Percentiles rank a stretch among this genome's conserved stretches.
These are phyloP conservation scores for Remersonia thermophila DNA, from an alignment of 2,329 filamentous ascomycete species.

Conservation along the genomic window DNA sequence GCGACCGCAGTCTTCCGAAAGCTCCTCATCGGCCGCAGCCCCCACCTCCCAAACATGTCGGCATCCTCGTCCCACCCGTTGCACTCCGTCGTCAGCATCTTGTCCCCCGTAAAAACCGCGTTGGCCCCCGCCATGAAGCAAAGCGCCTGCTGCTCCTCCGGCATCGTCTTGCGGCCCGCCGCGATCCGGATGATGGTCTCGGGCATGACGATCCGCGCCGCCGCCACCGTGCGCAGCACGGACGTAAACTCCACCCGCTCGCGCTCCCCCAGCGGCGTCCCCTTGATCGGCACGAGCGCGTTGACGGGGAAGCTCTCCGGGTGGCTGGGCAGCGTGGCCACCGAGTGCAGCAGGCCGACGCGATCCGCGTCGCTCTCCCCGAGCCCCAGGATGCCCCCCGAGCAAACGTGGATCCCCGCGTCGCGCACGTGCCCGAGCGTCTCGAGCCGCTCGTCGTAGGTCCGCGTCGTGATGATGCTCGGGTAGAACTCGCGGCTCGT, in stretches of 20 bases:
- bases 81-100: constrained; percentile 88
- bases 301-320: constrained; percentile 90
- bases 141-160: constrained; percentile 76
- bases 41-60: constrained; percentile 73
- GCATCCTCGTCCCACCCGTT: constrained; percentile 85
- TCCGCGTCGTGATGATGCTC: constrained; percentile 70
- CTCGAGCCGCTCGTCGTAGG: constrained; percentile 74
- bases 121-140: constrained; percentile 89
- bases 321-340: constrained; percentile 67
- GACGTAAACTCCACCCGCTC: constrained; percentile 64
- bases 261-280: constrained; percentile 68
- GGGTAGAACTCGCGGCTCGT: constrained; percentile 85
- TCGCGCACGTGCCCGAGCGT: constrained; percentile 71
- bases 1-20: constrained; percentile 17
- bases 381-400: constrained; percentile 75
- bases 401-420: constrained; percentile 82
- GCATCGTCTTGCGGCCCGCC: constrained; percentile 71
- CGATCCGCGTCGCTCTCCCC: constrained; percentile 71
- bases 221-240: constrained; percentile 71
- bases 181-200: constrained; percentile 77
- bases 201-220: constrained; percentile 72
- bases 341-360: constrained; percentile 71
- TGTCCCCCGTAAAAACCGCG: constrained; percentile 90
- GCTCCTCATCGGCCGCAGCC: constrained; percentile 62
- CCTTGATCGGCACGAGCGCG: constrained; percentile 79